A percentile compares a stretch with the other conserved stretches of the same genome.
phyloP scores from a whole-genome alignment of 495 filamentous ascomycete species.

The Xylaria scruposa region DNA sequence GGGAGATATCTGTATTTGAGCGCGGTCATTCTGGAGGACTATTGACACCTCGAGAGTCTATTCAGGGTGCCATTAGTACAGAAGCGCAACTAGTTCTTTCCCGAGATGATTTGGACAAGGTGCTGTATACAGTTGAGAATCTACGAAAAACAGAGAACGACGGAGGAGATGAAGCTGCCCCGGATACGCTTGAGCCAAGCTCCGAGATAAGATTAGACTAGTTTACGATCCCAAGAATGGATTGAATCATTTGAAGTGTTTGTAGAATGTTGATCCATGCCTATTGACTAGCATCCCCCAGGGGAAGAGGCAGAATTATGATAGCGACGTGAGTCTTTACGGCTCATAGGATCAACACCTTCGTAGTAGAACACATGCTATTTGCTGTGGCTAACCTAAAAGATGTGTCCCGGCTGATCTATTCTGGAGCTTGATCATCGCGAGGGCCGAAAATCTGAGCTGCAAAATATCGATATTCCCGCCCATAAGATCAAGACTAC shows the following conservation, averaged over 20 bases:
- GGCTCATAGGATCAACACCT: not conserved
- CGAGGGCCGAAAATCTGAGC: not conserved
- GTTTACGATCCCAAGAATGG: not conserved
- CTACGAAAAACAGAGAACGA: constrained; percentile 73
- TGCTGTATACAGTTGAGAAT: constrained; percentile 74
- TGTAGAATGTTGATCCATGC: not conserved
- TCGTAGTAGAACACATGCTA: not conserved
- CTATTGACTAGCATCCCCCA: not conserved
- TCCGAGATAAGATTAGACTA: constrained; percentile 3
- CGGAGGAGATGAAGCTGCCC: constrained; percentile 37
- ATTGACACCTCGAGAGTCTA: constrained; percentile 25
- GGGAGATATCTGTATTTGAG: constrained; percentile 27
- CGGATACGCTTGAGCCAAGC: constrained; percentile 18
- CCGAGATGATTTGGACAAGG: constrained; percentile 56
- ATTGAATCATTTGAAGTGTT: not conserved
- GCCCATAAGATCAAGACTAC: not conserved
- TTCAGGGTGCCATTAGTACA: constrained; percentile 27
- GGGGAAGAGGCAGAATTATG: not conserved
- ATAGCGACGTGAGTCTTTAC: not conserved
- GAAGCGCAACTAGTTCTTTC: constrained; percentile 39
- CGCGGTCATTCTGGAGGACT: constrained; percentile 27
- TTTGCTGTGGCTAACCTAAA: not conserved
- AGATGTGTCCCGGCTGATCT: not conserved
- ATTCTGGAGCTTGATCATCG: not conserved
- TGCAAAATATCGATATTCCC: not conserved